A percentile compares a stretch with the other conserved stretches of the same genome.
Evolutionary conservation across 208 protist species (phyloP).

Genomic region (Leishmania martiniquensis): DNA sequence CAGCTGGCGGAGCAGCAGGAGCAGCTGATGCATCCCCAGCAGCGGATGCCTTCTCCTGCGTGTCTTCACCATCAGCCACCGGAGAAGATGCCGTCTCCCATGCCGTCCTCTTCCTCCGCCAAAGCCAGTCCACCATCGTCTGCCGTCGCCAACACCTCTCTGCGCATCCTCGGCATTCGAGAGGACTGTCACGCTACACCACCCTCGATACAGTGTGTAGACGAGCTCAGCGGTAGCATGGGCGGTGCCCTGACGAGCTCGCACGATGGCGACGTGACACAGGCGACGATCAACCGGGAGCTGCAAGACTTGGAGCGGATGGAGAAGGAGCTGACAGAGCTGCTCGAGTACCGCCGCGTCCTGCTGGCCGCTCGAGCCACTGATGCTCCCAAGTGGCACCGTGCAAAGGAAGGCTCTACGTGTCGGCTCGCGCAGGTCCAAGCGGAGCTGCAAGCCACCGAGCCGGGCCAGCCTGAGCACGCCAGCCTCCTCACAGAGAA

Average conservation of each 20-base stretch:
- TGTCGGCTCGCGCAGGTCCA: conserved; percentile 43
- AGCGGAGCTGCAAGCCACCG: conserved; percentile 20
- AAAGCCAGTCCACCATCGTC: neutral
- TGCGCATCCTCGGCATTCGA: neutral
- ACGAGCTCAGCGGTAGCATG: neutral
- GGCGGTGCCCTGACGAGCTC: neutral
- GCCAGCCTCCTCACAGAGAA: conserved; percentile 32
- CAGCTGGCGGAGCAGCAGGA: conserved; percentile 36
- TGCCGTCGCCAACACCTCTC: conserved; percentile 2
- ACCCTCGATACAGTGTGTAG: neutral
- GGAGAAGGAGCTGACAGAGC: conserved; percentile 66
- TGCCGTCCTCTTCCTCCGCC: neutral
- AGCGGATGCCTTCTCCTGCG: neutral
- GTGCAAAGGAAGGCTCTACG: conserved; percentile 47
- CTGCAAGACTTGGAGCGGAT: conserved; percentile 45
- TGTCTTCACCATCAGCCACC: neutral
- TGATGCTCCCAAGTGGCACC: conserved; percentile 49
- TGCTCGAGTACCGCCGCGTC: conserved; percentile 42
- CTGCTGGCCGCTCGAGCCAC: conserved; percentile 33
- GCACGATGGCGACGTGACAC: conserved; percentile 5
- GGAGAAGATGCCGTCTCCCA: conserved; percentile 7
- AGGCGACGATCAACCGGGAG: conserved; percentile 56
- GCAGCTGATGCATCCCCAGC: conserved; percentile 10
- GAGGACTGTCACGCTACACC: conserved; percentile 1
- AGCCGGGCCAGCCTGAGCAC: conserved; percentile 2